Evolutionary conservation across 1,284 basidiomycete genomes (phyloP), one percentile per base, ranked within the genome.

Genomic region (Pascua guehoae): DNA sequence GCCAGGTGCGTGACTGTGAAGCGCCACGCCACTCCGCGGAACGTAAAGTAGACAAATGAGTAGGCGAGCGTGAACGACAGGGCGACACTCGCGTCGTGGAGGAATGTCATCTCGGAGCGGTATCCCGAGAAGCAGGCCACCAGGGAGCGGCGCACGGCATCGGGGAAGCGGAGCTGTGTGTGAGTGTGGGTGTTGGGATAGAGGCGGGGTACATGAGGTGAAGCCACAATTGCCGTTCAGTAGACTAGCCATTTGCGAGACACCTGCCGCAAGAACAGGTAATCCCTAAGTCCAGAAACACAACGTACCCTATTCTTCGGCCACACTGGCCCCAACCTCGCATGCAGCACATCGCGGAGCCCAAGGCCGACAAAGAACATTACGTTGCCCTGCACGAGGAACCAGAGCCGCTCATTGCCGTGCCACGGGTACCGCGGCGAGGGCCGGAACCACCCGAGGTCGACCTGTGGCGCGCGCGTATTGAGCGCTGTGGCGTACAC

Each of bases 371-470:
- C 41, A 41, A 65, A 61, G 48, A 72, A 63, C 15, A 56, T 16
- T 3, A 57, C 43, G 51, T 68, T 69, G 32, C 69, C 71, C 1
- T 61, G 42, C 15, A 70, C 49, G 37, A 77, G 66, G 58, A 75
- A 73, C 39, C 74, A 61, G 37, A 72, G 63, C 2, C 72, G 65
- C 58, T 77, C 75, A 51, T 77, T 77, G 8, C 72, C 58, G 53
- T 75, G 72, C 60, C 66, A 70, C 4, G 66, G 72, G 54, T 75
- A 66, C 8, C 73, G 71, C 62, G 56, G 52, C 2, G 70, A 65
- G 14, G 66, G 56, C 38, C 47, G 53, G 36, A 59, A 51, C 36
- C 61, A 59, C 12, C 60, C 56, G 9, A 72, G 61, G 39, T 62
- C 45, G 39, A 57, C 40, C 10, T 56, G 42, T 12, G 57, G 53